Evolutionary conservation across 768 basidiomycete genomes (phyloP), one percentile per base, ranked within the genome.

Genomic region (Amanita subjunquillea): DNA sequence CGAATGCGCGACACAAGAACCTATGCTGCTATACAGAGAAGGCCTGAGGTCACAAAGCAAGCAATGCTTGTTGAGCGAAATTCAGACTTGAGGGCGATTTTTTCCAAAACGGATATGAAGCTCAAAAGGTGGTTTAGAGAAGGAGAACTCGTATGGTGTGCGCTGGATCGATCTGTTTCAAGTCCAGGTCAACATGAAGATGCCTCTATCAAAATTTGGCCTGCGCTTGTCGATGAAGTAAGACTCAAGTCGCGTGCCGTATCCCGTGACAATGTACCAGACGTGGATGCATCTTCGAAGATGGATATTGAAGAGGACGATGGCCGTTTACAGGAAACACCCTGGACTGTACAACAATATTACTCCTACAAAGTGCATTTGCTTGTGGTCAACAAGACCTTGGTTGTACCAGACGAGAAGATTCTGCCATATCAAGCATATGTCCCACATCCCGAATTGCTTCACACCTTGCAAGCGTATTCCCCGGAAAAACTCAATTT

Each of bases 381-480:
- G 12, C 70, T 90, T 17, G 83, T 75, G 25, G 71, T 85, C 32
- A 70, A 73, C 2, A 72, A 72, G 51, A 67, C 73, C 7, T 70
- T 73, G 50, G 62, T 71, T 54, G 65, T 82, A 34, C 67, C 71
- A 5, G 87, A 84, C 56, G 68, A 73, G 13, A 71, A 75, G 50
- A 76, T 89, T 3, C 71, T 91, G 4, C 89, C 89, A 25, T 91
- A 91, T 59, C 85, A 85, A 60, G 82, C 84, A 2, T 75, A 87
- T 55, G 67, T 73, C 4, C 81, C 81, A 6, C 65, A 79, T 1
- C 64, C 72, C 4, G 72, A 72, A 0, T 71, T 88, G 34, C 71
- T 87, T 13, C 59, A 66, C 3, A 70, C 72, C 23, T 69, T 88
- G 49, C 68, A 71, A 51, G 61, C 63, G 1, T 70, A 76, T 47